Percentiles rank a stretch among this genome's conserved stretches.
Evolutionary conservation across 148 eudicot genomes (phyloP).

Genomic region (Nepenthes mirabilis): DNA sequence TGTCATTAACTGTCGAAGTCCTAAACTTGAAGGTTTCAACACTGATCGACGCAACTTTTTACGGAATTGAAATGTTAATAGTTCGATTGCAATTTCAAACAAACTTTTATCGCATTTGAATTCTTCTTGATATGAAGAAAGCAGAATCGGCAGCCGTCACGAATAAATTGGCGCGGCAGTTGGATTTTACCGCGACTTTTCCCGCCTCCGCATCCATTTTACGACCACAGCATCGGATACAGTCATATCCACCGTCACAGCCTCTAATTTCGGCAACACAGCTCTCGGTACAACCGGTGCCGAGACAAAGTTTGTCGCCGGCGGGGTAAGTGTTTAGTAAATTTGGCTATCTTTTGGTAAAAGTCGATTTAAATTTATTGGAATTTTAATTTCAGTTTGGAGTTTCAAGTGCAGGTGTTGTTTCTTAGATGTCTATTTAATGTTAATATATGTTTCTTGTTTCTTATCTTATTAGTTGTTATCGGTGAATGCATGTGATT

Average conservation of each 20-base stretch:
- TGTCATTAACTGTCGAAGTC: too few relatives aligned
- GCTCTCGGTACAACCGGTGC: too few relatives aligned
- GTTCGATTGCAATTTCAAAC: neutral
- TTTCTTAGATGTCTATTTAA: neutral
- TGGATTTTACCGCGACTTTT: constrained; percentile 33
- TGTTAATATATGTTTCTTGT: neutral
- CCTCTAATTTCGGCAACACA: neutral
- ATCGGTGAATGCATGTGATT: neutral
- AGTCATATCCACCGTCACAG: constrained; percentile 1
- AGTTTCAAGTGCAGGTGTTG: neutral
- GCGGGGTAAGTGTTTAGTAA: neutral
- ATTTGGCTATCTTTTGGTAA: too few relatives aligned
- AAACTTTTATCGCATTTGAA: neutral
- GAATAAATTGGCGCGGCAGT: constrained; percentile 35
- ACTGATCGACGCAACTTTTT: neutral
- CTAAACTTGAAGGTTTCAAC: neutral
- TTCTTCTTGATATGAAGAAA: constrained; percentile 22
- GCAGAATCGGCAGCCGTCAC: constrained; percentile 15
- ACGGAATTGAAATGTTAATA: neutral
- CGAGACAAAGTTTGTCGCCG: neutral
- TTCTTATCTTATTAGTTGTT: neutral
- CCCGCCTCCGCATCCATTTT: constrained; percentile 15
- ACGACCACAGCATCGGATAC: constrained; percentile 14
- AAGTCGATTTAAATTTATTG: neutral
- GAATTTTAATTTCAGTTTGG: neutral